Conservation (phyloP, 306 rosid genomes). For the Heteromeles arbutifolia region DNA sequence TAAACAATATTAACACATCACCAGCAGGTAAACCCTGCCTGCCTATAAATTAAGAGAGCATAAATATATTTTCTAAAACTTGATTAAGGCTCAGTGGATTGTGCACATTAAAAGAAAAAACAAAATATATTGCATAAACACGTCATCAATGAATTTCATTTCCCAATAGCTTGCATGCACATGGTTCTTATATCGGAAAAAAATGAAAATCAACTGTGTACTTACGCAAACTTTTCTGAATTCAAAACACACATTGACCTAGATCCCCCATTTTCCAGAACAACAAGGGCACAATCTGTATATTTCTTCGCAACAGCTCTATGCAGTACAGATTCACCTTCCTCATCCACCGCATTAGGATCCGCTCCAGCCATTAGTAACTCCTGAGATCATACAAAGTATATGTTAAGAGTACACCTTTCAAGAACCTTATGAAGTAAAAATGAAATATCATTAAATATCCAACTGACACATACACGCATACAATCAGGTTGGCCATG, state of each 20-base stretch:
- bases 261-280: slow-evolving; percentile 95
- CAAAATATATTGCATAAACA: not conserved
- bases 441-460: slow-evolving; percentile 11
- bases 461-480: slow-evolving; percentile 62
- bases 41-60: not conserved
- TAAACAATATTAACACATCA: not conserved
- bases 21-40: not conserved
- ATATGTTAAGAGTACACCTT: slow-evolving; percentile 15
- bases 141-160: not conserved
- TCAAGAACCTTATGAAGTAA: not conserved
- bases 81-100: not conserved
- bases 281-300: slow-evolving; percentile 88
- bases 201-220: slow-evolving; percentile 5
- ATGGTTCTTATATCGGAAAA: not conserved
- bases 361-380: slow-evolving; percentile 92
- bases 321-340: slow-evolving; percentile 94
- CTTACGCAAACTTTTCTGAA: slow-evolving; percentile 86
- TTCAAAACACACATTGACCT: slow-evolving; percentile 78
- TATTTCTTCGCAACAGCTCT: slow-evolving; percentile 88
- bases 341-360: slow-evolving; percentile 93
- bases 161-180: too few relatives aligned
- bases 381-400: slow-evolving; percentile 51
- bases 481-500: slow-evolving; percentile 99
- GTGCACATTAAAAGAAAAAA: not conserved
- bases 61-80: not conserved